phyloP scores from a whole-genome alignment of 371 early-diverging fungal genomes.

The Circinella minor region DNA sequence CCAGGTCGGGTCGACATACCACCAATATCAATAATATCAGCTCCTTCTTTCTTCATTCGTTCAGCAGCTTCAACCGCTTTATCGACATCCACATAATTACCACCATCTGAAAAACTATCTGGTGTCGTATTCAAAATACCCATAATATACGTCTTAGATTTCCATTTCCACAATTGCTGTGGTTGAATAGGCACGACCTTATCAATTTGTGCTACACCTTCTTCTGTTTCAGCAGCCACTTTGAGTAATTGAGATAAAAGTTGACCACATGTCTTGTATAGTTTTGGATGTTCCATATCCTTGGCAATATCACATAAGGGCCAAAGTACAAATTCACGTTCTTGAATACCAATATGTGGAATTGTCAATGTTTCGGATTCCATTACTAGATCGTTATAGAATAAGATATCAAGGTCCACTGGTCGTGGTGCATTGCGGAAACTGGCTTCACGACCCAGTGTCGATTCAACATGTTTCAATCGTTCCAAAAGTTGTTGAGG shows the following conservation, averaged over 20 bases:
- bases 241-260: slow-evolving; percentile 79
- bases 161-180: slow-evolving; percentile 62
- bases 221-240: slow-evolving; percentile 46
- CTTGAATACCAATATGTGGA: slow-evolving; percentile 88
- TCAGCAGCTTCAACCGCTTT: slow-evolving; percentile 74
- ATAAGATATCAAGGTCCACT: slow-evolving; percentile 95
- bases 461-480: slow-evolving; percentile 84
- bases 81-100: slow-evolving; percentile 64
- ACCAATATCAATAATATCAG: slow-evolving; percentile 95
- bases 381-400: slow-evolving; percentile 83
- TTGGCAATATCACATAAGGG: slow-evolving; percentile 94
- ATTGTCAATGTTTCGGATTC: slow-evolving; percentile 76
- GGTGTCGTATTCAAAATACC: slow-evolving; percentile 97
- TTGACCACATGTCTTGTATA: slow-evolving; percentile 81
- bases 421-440: slow-evolving; percentile 91
- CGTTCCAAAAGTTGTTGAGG: slow-evolving; percentile 79
- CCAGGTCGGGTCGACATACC: slow-evolving; percentile 95
- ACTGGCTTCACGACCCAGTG: slow-evolving; percentile 74
- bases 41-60: slow-evolving; percentile 79
- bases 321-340: slow-evolving; percentile 94
- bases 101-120: slow-evolving; percentile 97
- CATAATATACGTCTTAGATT: slow-evolving; percentile 83
- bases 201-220: slow-evolving; percentile 59
- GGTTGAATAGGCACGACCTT: slow-evolving; percentile 70
- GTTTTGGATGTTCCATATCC: slow-evolving; percentile 86